Base-by-base conservation (phyloP, 1,139 yeast species). In the Geotrichum citri-aurantii region DNA sequence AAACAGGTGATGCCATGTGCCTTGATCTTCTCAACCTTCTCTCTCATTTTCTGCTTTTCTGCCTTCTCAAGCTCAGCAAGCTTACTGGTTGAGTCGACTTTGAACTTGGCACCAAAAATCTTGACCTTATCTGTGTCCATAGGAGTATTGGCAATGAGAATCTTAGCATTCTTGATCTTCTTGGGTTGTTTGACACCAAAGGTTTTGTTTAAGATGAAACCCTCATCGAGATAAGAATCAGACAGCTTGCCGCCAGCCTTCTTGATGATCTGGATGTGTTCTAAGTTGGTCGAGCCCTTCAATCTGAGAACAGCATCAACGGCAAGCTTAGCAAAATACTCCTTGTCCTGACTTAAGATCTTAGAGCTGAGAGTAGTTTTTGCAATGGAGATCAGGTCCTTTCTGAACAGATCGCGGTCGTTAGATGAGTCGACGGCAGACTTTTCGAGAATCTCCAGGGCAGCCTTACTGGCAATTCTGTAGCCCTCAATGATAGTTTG, bases 121-220 rank as follows among this genome's bases (percentile, higher is more conserved):
- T 93, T 93, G 61, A 93, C 98, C 74, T 93, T 93, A 72, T 92
- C 98, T 8, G 99, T 92, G 71, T 93, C 99, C 90, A 93, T 85
- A 26, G 98, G 85, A 11, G 99, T 93, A 75, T 93, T 93, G 33
- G 99, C 97, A 68, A 93, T 88, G 64, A 95, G 80, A 64, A 93
- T 90, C 67, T 83, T 86, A 42, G 96, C 97, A 69, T 93, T 85
- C 67, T 84, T 84, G 58, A 95, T 77, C 67, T 79, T 83, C 73
- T 89, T 92, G 55, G 97, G 96, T 77, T 95, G 99, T 67, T 89
- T 86, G 66, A 89, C 92, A 66, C 99, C 99, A 71, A 93, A 93
- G 70, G 82, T 84, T 76, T 93, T 93, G 71, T 88, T 91, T 67
- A 93, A 81, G 65, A 93, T 88, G 70, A 92, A 91, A 17, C 97